Evolutionary conservation across 2,329 filamentous ascomycete genomes (phyloP), one percentile per base, ranked within the genome.

Genomic region (Dendrostoma leiphaemia): DNA sequence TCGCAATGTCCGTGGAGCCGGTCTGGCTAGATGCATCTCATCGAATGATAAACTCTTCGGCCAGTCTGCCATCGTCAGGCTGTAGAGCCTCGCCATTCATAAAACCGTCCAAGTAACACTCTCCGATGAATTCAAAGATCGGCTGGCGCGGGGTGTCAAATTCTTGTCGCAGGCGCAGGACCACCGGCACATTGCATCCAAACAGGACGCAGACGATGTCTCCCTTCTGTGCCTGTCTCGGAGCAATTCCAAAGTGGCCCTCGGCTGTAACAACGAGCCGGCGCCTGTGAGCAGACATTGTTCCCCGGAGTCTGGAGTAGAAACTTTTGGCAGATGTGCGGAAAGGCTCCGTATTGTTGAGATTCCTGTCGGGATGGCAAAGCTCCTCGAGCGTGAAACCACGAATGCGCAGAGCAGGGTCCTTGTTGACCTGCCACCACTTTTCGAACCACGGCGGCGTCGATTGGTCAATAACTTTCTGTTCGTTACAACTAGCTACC

Each of bases 61-160:
- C 17, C 13, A 31, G 48, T 9, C 28, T 51, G 2, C 28, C 41
- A 8, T 32, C 47, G 2, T 21, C 41, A 8, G 45, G 23, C 13
- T 2, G 8, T 23, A 56, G 17, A n/a, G 43, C 53, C 15, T 52
- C 53, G 29, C 48, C 53, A 3, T 56, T 23, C 53, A 52, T 56
- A 4, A 52, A 15, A 4, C 43, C 53, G 32, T 56, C 53, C 48
- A 56, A 2, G n/a, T 48, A 56, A 23, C 53, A 56, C 23, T 56
- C 53, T 12, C 53, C 48, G 21, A 56, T 28, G 17, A 56, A 35
- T 12, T 31, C 26, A 23, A 10, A 52, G 6, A 47, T 21, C 7
- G 12, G 8, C 3, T 1, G 9, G 17, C 19, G 15, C 26, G 28
- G 26, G 24, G 4, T 10, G 15, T 10, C 35, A n/a, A 9, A 17